phyloP scores from a whole-genome alignment of 2,329 filamentous ascomycete species.

The Gnomoniopsis smithogilvyi region DNA sequence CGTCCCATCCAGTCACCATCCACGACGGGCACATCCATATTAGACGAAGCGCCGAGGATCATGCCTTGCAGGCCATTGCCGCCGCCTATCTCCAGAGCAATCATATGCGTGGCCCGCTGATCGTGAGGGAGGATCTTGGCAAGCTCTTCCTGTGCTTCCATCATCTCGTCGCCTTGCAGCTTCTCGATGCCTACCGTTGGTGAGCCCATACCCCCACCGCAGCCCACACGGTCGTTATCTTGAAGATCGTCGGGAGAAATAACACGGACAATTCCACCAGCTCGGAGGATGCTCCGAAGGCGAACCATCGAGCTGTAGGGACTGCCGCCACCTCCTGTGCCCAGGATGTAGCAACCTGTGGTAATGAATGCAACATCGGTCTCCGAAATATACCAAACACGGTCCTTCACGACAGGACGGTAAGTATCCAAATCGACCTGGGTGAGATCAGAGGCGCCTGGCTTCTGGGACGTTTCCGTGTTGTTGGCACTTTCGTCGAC shows the following conservation, averaged over 20 bases:
- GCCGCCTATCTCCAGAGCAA: constrained; percentile 65
- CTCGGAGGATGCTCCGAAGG: constrained; percentile 46
- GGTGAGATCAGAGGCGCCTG: constrained; percentile 7
- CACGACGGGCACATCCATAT: constrained; percentile 48
- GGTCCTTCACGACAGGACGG: constrained; percentile 45
- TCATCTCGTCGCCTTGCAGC: constrained; percentile 53
- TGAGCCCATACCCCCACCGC: constrained; percentile 55
- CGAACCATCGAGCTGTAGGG: constrained; percentile 51
- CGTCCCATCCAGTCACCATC: constrained; percentile 50
- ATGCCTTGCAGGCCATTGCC: constrained; percentile 60
- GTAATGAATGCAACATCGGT: constrained; percentile 56
- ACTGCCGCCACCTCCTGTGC: constrained; percentile 57
- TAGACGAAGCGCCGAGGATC: constrained; percentile 50
- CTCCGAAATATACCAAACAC: constrained; percentile 56
- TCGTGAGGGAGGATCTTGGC: constrained; percentile 43
- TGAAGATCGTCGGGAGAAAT: constrained; percentile 47
- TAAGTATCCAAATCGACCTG: constrained; percentile 39
- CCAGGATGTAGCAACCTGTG: constrained; percentile 59
- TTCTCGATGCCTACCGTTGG: constrained; percentile 61
- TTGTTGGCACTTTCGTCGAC: neutral
- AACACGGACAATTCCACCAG: constrained; percentile 48
- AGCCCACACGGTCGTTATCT: constrained; percentile 50
- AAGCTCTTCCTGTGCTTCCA: constrained; percentile 48
- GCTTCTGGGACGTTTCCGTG: constrained; percentile 11
- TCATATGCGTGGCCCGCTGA: constrained; percentile 50